Evolutionary conservation across 75 land plant species (phyloP), one percentile per base, ranked within the genome.

Genomic region (Chamaecyparis obtusa): DNA sequence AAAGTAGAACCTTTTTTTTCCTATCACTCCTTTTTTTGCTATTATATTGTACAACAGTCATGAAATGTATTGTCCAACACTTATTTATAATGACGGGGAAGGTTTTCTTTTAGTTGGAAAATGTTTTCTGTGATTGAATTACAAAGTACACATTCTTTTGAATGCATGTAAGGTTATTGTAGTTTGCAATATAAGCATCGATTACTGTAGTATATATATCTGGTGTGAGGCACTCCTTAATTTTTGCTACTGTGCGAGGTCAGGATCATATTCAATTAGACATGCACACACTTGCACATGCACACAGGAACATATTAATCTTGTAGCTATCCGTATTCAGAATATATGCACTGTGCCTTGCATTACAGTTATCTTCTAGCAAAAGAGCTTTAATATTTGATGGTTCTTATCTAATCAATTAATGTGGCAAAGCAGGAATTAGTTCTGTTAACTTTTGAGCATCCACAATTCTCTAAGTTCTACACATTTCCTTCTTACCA

Each of bases 381-480:
- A 21, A 0, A 24, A 80, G 48, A 41, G 83, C n/a, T 41, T 44
- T 37, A 14, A 36, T 80, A 27, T 80, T 44, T 24, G 44, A 21
- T 80, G 49, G 27, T 21, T 80, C 83, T 44, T n/a, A 80, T 80
- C 48, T 24, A 44, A 41, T 43, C 49, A 56, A 86, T 64, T 43
- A 27, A 24, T 67, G 33, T 92, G 92, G 85, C 86, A 89, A 79
- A 86, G 91, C 97, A 97, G 99, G 93, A 88, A 89, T 90, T 97
- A 71, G 97, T 97, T 51, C 91, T 91, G 51, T 39, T 91, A 57
- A 95, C 99, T 24, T 72, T 85, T 54, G 85, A 89, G 64, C 95
- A 97, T 86, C 92, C 94, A 36, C 87, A n/a, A 1, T 97, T 91
- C 86, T 44, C 75, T 4, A 43, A 57, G 41, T 83, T 86, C 74